phyloP scores from a whole-genome alignment of 345 rosid species.

The Bruguiera gymnorhiza region DNA sequence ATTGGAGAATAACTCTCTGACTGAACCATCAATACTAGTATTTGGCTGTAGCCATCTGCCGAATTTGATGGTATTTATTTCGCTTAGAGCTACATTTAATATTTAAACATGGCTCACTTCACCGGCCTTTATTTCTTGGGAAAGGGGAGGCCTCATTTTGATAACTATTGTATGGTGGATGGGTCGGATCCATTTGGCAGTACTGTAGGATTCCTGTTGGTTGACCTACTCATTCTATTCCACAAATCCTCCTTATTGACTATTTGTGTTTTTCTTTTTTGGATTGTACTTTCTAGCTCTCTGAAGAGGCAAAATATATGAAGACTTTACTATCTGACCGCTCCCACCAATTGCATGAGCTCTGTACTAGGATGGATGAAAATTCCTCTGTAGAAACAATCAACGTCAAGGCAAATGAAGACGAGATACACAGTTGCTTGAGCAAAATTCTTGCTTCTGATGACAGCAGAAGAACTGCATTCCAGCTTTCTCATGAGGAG shows the following conservation, averaged over 20 bases:
- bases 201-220: too few species aligned
- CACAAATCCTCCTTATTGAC: neutral
- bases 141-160: too few species aligned
- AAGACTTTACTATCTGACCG: slow-evolving; percentile 65
- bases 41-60: too few species aligned
- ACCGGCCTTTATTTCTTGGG: too few species aligned
- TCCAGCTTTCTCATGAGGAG: slow-evolving; percentile 72
- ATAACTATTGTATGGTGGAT: too few species aligned
- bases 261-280: slow-evolving; percentile 6
- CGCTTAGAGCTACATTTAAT: too few species aligned
- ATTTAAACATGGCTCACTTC: too few species aligned
- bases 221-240: too few species aligned
- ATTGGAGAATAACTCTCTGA: too few species aligned
- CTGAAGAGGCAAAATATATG: slow-evolving; percentile 78
- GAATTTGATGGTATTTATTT: too few species aligned
- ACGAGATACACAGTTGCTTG: slow-evolving; percentile 62
- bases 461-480: slow-evolving; percentile 67
- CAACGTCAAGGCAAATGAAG: slow-evolving; percentile 66
- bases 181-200: too few species aligned
- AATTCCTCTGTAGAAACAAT: slow-evolving; percentile 47
- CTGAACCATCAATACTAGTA: too few species aligned
- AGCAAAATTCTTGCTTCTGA: slow-evolving; percentile 66
- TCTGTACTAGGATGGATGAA: slow-evolving; percentile 58
- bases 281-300: slow-evolving; percentile 39
- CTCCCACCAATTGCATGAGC: slow-evolving; percentile 59